Evolutionary conservation across 768 basidiomycete species (phyloP).

Genomic region (Strobilomyces confusus): DNA sequence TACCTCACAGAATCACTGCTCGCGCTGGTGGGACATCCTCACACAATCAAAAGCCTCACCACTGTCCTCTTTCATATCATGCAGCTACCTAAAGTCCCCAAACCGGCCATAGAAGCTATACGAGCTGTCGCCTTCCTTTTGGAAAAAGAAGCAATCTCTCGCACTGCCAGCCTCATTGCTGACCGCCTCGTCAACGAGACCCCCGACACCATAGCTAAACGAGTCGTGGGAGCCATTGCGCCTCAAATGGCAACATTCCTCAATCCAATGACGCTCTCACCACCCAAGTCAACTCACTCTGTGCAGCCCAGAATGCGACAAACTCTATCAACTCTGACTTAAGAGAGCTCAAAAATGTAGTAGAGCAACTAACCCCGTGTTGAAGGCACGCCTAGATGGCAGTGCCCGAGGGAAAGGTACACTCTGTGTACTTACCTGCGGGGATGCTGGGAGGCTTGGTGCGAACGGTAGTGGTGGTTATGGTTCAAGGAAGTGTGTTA

Average conservation of each 20-base stretch:
- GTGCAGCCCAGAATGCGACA: not conserved
- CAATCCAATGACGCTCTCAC: too few species aligned
- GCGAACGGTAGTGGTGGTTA: too few species aligned
- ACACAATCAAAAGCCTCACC: not conserved
- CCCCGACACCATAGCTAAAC: rapidly evolving
- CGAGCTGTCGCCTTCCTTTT: not conserved
- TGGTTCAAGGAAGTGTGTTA: too few species aligned
- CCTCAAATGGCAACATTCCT: not conserved
- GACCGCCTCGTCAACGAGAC: rapidly evolving
- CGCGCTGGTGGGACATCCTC: not conserved
- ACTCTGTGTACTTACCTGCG: too few species aligned
- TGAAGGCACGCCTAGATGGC: too few species aligned
- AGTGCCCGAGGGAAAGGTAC: too few species aligned
- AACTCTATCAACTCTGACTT: too few species aligned
- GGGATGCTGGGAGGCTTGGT: too few species aligned
- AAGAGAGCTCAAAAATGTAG: not conserved
- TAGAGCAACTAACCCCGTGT: not conserved
- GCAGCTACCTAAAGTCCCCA: not conserved
- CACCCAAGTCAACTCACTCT: not conserved
- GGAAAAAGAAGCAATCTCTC: not conserved
- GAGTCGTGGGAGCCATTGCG: not conserved
- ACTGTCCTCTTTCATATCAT: not conserved
- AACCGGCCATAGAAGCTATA: not conserved
- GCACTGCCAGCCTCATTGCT: rapidly evolving
- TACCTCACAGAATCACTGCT: not conserved